phyloP scores from a whole-genome alignment of 2,329 filamentous ascomycete genomes.

The Sporothrix brasiliensis region DNA sequence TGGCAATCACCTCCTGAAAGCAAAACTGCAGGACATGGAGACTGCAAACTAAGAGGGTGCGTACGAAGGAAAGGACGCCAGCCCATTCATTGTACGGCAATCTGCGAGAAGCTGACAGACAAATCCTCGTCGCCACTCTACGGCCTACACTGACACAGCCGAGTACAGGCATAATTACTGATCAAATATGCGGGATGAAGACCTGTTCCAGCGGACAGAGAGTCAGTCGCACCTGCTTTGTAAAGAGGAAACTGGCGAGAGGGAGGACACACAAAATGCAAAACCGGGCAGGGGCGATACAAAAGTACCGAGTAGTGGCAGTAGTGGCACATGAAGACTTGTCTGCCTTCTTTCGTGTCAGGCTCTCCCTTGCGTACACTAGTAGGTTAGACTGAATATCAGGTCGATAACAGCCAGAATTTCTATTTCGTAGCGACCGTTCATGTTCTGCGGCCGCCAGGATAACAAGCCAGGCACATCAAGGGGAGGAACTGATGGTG shows the following conservation, averaged over 20 bases:
- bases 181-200: no score
- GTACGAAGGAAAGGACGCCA: not conserved
- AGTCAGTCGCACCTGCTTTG: no score
- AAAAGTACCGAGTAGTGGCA: not conserved
- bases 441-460: not conserved
- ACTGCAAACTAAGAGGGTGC: not conserved
- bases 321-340: no score
- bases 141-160: no score
- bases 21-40: not conserved
- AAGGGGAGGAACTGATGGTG: slow-evolving; percentile 19
- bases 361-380: slow-evolving; percentile 21
- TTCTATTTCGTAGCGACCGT: slow-evolving; percentile 14
- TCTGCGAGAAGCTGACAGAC: slow-evolving; percentile 11
- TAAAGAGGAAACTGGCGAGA: no score
- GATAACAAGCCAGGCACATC: slow-evolving; percentile 2
- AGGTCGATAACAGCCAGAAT: not conserved
- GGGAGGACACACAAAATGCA: not conserved
- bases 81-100: not conserved
- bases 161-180: no score
- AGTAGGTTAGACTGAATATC: not conserved
- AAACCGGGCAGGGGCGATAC: slow-evolving; percentile 16
- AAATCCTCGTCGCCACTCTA: not conserved
- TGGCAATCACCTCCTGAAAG: not conserved
- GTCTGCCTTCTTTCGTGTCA: not conserved
- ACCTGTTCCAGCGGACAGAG: no score